Evolutionary conservation across 352 stramenopile species (phyloP).

Genomic region (Elongisporangium prolatum): DNA sequence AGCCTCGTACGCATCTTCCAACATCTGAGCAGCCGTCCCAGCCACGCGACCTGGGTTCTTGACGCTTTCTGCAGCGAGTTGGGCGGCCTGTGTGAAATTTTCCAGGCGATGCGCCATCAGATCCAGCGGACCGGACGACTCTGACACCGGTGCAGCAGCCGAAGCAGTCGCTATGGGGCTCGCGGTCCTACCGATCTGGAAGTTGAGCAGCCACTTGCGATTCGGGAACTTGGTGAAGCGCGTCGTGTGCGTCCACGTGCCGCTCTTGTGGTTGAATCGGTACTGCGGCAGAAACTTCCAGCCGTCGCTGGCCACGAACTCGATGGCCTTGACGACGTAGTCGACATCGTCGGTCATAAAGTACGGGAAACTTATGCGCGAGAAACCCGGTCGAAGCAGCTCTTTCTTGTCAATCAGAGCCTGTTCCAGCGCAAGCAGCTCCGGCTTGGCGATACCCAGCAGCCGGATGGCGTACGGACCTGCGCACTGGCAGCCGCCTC

Average conservation of each 20-base stretch:
- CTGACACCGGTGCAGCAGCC: background rate
- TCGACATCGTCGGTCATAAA: constrained; percentile 84
- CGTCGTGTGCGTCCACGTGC: constrained; percentile 88
- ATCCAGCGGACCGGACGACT: constrained; percentile 19
- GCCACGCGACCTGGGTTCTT: constrained; percentile 19
- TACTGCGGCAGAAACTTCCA: constrained; percentile 95
- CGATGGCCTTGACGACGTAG: constrained; percentile 91
- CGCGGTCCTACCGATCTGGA: constrained; percentile 83
- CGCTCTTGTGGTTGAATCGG: constrained; percentile 91
- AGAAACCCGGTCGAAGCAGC: constrained; percentile 93
- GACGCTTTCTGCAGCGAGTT: constrained; percentile 17
- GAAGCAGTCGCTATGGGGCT: constrained; percentile 29
- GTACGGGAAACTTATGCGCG: constrained; percentile 91
- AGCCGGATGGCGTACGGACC: constrained; percentile 92
- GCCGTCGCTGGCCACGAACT: constrained; percentile 91
- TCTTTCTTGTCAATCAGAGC: constrained; percentile 89
- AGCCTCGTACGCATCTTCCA: constrained; percentile 39
- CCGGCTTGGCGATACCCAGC: constrained; percentile 81
- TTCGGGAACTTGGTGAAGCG: constrained; percentile 48
- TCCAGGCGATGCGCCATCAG: constrained; percentile 29
- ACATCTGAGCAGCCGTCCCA: constrained; percentile 40
- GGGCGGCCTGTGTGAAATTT: constrained; percentile 33
- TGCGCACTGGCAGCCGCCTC: constrained; percentile 72
- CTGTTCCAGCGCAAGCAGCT: constrained; percentile 67
- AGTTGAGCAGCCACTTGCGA: constrained; percentile 55